phyloP scores from a whole-genome alignment of 2,329 filamentous ascomycete species.

The Trichoderma afroharzianum region DNA sequence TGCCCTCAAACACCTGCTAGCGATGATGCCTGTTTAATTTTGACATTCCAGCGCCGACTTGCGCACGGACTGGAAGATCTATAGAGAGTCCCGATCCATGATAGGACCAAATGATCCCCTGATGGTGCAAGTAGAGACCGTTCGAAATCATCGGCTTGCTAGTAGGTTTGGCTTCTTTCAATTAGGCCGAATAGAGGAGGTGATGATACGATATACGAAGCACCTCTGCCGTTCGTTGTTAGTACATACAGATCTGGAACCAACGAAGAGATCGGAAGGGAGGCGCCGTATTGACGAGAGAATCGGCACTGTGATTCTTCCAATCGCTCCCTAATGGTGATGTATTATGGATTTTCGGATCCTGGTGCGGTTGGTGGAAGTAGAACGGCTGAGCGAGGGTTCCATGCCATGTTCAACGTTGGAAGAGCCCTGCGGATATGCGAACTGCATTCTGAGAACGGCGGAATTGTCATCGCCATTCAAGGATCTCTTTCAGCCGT shows the following conservation, averaged over 20 bases:
- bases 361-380: background rate
- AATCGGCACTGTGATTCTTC: background rate
- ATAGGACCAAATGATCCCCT: background rate
- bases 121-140: background rate
- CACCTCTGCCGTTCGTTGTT: background rate
- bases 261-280: background rate
- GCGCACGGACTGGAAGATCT: conserved; percentile 3
- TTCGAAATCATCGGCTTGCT: background rate
- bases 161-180: background rate
- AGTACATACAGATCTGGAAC: background rate
- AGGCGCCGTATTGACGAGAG: background rate
- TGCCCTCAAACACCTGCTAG: background rate
- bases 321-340: background rate
- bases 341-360: background rate
- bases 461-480: background rate
- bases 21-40: background rate
- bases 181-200: background rate
- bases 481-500: background rate
- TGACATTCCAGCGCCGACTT: background rate
- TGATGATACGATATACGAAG: background rate
- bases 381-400: background rate
- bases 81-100: background rate
- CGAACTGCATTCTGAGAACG: background rate
- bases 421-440: background rate
- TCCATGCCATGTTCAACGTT: background rate